Evolutionary conservation across 148 eudicot species (phyloP), one percentile per base, ranked within the genome.

Genomic region (Vaccinium vitisidaea): DNA sequence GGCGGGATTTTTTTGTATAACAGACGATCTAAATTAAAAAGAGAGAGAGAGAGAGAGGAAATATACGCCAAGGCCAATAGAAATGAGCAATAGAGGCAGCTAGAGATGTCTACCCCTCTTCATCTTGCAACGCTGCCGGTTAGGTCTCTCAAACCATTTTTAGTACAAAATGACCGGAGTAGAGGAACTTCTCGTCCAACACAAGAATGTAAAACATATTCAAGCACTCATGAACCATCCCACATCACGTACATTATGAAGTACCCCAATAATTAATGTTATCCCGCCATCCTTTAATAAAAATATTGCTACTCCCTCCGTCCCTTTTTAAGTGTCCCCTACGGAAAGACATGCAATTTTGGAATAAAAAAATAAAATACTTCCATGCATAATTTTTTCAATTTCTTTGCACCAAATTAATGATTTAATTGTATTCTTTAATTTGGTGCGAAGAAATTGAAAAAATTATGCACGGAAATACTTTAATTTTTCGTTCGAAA

Each of bases 211-310:
- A 75, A 75, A 75, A 21, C 23, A 46, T 75, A 21, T 9, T 46
- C 56, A 76, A n/a, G 18, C 80, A 49, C 54, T 9, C 36, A n/a
- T 23, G 80, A 76, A 76, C 56, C 32, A 76, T 76, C 7, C 79
- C 23, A 7, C 19, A 75, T 75, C 78, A 43, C 1, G 53, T 18
- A 16, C 54, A 15, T 43, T 74, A 23, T 74, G 52, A 43, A 75
- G 11, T 39, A 43, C 50, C 77, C 19, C n/a, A 39, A 73, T 73
- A 39, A 71, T 30, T 30, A 71, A 6, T 71, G 48, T 32, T 12
- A 71, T 25, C 18, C 15, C 48, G 14, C 75, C 19, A 71, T 71
- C 46, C 18, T 15, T 14, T 14, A 36, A 15, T 71, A 71, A 71
- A 8, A 12, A 1, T 39, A 15, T 15, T 36, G 8, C 77, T 36